A percentile compares a stretch with the other conserved stretches of the same genome.
Conservation (phyloP, 768 basidiomycete genomes). For the Lentinula detonsa region DNA sequence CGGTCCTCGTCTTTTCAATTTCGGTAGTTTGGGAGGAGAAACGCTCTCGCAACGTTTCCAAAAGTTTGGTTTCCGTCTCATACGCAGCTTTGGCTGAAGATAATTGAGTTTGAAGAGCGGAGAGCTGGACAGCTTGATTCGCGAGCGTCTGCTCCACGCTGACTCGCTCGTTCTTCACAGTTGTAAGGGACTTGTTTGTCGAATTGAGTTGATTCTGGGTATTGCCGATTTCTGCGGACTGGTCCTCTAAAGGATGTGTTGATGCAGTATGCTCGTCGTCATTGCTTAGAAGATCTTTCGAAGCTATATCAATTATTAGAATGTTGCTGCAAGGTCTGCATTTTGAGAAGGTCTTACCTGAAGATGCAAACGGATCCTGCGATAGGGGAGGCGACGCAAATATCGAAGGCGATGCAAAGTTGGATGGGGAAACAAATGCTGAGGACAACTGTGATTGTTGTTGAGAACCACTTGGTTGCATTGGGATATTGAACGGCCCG, state of each 20-base stretch:
- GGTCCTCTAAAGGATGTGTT: slow-evolving; percentile 57
- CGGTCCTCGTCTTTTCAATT: slow-evolving; percentile 65
- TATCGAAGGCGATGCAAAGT: slow-evolving; percentile 13
- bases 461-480: slow-evolving; percentile 16
- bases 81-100: slow-evolving; percentile 78
- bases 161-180: slow-evolving; percentile 58
- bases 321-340: not conserved
- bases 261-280: slow-evolving; percentile 48
- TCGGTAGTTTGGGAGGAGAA: slow-evolving; percentile 60
- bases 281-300: slow-evolving; percentile 64
- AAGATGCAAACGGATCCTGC: slow-evolving; percentile 48
- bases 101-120: slow-evolving; percentile 78
- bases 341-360: slow-evolving; percentile 9
- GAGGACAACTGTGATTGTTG: slow-evolving; percentile 22
- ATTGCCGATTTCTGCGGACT: slow-evolving; percentile 85
- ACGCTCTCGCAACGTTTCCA: slow-evolving; percentile 65
- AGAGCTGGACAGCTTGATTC: slow-evolving; percentile 67
- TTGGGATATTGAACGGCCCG: slow-evolving; percentile 23
- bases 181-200: slow-evolving; percentile 66
- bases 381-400: slow-evolving; percentile 17
- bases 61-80: slow-evolving; percentile 73
- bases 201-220: slow-evolving; percentile 78
- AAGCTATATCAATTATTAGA: not conserved
- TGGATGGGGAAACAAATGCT: slow-evolving; percentile 7
- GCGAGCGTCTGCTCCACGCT: slow-evolving; percentile 60